Evolutionary conservation across 2,329 filamentous ascomycete genomes (phyloP), one percentile per base, ranked within the genome.

Genomic region (Lachnellula hyalina): DNA sequence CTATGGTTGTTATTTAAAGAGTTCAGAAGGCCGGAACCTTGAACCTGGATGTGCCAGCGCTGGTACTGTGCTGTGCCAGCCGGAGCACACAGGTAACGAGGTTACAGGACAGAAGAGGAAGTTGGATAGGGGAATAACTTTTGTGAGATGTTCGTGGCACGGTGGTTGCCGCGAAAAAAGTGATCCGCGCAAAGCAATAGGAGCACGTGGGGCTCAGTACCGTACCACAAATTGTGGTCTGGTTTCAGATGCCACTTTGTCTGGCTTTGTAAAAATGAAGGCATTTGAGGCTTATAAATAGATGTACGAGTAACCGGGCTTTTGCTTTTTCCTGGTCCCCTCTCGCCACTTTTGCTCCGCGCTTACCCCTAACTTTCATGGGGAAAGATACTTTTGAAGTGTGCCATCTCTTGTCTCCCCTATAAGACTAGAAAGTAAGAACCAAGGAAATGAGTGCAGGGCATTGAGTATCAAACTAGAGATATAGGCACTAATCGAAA

Each of bases 381-480:
- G 36, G 8, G 12, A 6, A 14, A 15, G n/a, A 17, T 40, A 9
- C 36, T 32, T 28, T 9, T 32, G 28, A 40, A 40, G 14, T 14
- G 8, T 40, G 36, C n/a, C 14, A 5, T 15, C 5, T n/a, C 1
- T 3, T n/a, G 23, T 40, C 34, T 38, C 7, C 9, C 3, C 6
- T 23, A 21, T 48, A 3, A 4, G 5, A 14, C 12, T 21, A 28
- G 15, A 45, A 5, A 17, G 35, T 25, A 34, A 47, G 28, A 47
- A 40, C 53, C 55, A 57, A 57, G 53, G 58, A 57, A 57, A 60
- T 57, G 58, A 57, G 52, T 47, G 19, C 19, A 44, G 57, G 55
- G 52, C 42, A 55, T 51, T 11, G 14, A 50, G 40, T 34, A 36
- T 32, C 49, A 41, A 40, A 23, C 56, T 56, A 59, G 47, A 17